Evolutionary conservation across 2,329 filamentous ascomycete genomes (phyloP), one percentile per base, ranked within the genome.

Genomic region (Aspergillus sp.): DNA sequence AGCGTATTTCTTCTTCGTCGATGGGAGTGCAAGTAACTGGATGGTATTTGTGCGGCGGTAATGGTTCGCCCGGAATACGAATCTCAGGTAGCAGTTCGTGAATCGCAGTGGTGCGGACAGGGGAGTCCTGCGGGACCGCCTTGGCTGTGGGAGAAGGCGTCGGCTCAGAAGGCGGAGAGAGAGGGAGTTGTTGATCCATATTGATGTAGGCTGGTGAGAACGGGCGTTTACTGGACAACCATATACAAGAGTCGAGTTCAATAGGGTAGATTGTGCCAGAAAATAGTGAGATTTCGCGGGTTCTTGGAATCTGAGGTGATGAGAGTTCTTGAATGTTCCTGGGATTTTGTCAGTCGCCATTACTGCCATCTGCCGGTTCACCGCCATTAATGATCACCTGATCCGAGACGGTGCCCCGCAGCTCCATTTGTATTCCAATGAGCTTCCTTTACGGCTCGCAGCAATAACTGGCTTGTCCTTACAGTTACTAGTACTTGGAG

Each of bases 1-100:
- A 30, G 13, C 65, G 69, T 1, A 75, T 55, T 50, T 74, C 71
- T 21, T 69, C 63, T 4, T 67, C 53, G 13, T 76, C 69, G 17
- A 79, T 68, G 4, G 73, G 70, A 13, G 68, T 61, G 53, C 77
- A 79, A 21, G 76, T 78, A 4, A 77, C 65, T 13, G 77, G 77
- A 28, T 79, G 63, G 59, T 79, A 79, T 32, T 64, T 68, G 55
- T 78, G 68, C 43, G 68, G 63, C 30, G 71, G 72, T 6, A 76
- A 63, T 17, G 72, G 68, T 21, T 69, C 70, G 15, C 69, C 68
- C 10, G 77, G 77, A n/a, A 79, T 70, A 53, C 75, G 74, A 54
- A 79, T 72, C 30, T 78, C 71, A 15, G 74, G 70, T 25, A 79
- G 68, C 55, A 74, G 68, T 28, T 69, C 65, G 65, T 79, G 77